Conservation (phyloP, 208 protist genomes). For the Crithidia fasciculata region DNA sequence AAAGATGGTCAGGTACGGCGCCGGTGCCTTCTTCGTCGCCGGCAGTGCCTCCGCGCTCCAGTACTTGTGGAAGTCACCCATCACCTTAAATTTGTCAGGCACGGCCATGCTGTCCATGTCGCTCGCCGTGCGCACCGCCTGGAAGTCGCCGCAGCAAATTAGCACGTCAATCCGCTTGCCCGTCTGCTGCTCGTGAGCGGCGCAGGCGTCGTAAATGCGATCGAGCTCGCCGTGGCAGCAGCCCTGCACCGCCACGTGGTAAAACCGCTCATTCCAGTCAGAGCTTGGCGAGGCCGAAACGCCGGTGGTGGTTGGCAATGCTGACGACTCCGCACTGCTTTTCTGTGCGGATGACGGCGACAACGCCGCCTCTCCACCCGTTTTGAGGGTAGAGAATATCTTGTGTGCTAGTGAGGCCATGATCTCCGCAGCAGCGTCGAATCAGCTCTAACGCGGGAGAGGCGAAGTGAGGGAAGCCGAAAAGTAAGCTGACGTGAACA, state of each 20-base stretch:
- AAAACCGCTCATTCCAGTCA: slow-evolving; percentile 36
- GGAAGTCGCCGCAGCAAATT: slow-evolving; percentile 99
- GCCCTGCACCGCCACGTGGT: slow-evolving; percentile 96
- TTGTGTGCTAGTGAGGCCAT: slow-evolving; percentile 35
- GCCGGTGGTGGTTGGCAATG: too few species aligned
- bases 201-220: slow-evolving; percentile 94
- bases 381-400: slow-evolving; percentile 31
- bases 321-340: not conserved
- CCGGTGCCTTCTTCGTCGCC: slow-evolving; percentile 18
- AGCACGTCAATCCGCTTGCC: slow-evolving; percentile 95
- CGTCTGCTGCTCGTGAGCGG: slow-evolving; percentile 73
- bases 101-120: slow-evolving; percentile 96
- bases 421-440: too few species aligned
- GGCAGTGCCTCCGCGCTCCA: slow-evolving; percentile 22
- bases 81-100: slow-evolving; percentile 93
- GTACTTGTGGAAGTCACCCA: slow-evolving; percentile 97
- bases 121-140: slow-evolving; percentile 91
- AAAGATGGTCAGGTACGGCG: slow-evolving; percentile 98
- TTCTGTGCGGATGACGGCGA: not conserved
- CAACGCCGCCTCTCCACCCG: not conserved
- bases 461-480: too few species aligned
- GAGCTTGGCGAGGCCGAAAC: slow-evolving; percentile 16
- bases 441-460: too few species aligned
- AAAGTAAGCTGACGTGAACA: too few species aligned
- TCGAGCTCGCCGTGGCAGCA: slow-evolving; percentile 98